phyloP scores from a whole-genome alignment of 169 alveolate genomes.

The Perkinsus marinus region DNA sequence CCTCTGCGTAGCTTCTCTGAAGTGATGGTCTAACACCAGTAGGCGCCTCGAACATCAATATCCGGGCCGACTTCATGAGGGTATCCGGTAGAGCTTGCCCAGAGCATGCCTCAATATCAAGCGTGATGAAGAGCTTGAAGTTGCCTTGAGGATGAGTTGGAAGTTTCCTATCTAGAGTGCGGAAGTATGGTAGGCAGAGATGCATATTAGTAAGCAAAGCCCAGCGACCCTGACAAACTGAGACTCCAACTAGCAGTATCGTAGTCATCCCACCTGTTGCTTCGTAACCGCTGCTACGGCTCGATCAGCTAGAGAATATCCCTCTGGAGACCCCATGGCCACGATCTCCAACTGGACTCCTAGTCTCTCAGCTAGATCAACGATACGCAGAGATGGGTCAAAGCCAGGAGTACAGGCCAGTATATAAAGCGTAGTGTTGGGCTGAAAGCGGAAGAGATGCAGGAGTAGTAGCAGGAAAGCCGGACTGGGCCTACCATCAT shows the following conservation, averaged over 20 bases:
- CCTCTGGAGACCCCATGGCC: constrained; percentile 87
- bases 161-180: constrained; percentile 76
- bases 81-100: constrained; percentile 46
- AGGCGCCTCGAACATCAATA: constrained; percentile 84
- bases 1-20: constrained; percentile 33
- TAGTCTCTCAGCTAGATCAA: constrained; percentile 59
- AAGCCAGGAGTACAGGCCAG: constrained; percentile 85
- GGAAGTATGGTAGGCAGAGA: constrained; percentile 78
- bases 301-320: constrained; percentile 69
- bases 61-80: constrained; percentile 65
- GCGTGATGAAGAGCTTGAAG: neutral
- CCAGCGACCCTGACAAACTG: constrained; percentile 73
- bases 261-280: neutral
- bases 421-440: constrained; percentile 57
- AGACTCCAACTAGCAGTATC: neutral
- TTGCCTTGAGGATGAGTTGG: constrained; percentile 59
- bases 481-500: neutral
- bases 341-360: constrained; percentile 59
- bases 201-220: constrained; percentile 84
- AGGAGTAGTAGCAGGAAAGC: neutral
- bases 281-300: constrained; percentile 50
- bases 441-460: neutral
- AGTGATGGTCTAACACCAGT: constrained; percentile 78
- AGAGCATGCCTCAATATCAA: neutral
- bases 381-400: constrained; percentile 81